A percentile compares a stretch with the other conserved stretches of the same genome.
These are phyloP conservation scores for Eutrema japonicum DNA, from an alignment of 345 rosid species.

Conservation along the genomic window DNA sequence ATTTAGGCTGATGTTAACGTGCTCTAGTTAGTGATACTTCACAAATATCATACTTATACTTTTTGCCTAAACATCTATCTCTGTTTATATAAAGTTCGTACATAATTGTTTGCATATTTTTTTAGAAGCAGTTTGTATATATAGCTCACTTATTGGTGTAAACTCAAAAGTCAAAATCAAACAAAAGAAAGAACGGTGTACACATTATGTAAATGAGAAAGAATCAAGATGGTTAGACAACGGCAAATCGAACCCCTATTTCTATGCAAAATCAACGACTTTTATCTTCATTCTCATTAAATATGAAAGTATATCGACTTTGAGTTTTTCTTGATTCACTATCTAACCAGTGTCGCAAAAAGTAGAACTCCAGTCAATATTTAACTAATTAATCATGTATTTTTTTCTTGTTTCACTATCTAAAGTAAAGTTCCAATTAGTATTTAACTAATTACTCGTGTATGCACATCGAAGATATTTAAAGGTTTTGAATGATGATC, in stretches of 20 bases:
- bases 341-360: conserved; percentile 9
- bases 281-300: not conserved
- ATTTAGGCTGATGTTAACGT: too few relatives aligned
- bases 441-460: conserved; percentile 2
- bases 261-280: conserved; percentile 12
- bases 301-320: not conserved
- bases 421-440: not conserved
- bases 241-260: not conserved
- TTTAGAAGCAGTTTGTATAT: too few relatives aligned
- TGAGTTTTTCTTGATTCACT: not conserved
- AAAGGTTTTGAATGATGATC: not conserved
- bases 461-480: not conserved
- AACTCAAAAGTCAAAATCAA: not conserved
- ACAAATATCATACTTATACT: too few relatives aligned
- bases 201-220: not conserved
- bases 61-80: too few relatives aligned
- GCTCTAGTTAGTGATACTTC: too few relatives aligned
- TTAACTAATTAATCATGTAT: conserved; percentile 3
- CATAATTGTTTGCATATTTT: too few relatives aligned
- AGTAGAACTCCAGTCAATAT: not conserved
- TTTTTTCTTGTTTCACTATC: conserved; percentile 2
- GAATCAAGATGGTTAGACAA: not conserved
- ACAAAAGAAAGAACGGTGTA: not conserved
- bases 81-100: too few relatives aligned
- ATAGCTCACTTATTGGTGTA: not conserved